phyloP scores from a whole-genome alignment of 257 asterid species.

The Scutellaria baicalensis region DNA sequence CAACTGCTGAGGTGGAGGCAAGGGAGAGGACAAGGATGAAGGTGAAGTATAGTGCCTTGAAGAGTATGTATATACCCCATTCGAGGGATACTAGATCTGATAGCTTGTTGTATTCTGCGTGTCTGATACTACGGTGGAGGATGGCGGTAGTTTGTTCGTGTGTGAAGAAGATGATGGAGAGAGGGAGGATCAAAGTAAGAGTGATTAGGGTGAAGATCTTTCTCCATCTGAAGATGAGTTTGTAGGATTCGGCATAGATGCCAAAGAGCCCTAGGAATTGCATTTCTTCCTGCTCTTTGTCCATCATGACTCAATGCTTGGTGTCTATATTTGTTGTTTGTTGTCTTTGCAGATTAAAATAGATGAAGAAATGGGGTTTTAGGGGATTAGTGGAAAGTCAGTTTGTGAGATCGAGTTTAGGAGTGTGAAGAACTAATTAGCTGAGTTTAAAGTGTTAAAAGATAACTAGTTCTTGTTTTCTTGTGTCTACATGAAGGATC shows the following conservation, averaged over 20 bases:
- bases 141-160: conserved; percentile 26
- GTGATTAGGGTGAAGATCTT: conserved; percentile 53
- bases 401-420: not conserved
- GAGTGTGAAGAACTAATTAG: not conserved
- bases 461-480: not conserved
- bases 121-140: conserved; percentile 17
- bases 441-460: not conserved
- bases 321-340: not conserved
- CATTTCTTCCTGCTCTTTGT: conserved; percentile 51
- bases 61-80: conserved; percentile 9
- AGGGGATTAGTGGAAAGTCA: not conserved
- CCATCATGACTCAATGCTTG: conserved; percentile 19
- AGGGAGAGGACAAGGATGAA: conserved; percentile 39
- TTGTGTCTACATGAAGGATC: not conserved
- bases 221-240: conserved; percentile 31
- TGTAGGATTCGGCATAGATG: conserved; percentile 38
- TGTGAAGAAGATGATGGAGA: conserved; percentile 43
- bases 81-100: conserved; percentile 4
- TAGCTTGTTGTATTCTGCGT: not conserved
- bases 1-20: conserved; percentile 50
- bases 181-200: conserved; percentile 41
- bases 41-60: conserved; percentile 31
- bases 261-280: conserved; percentile 46
- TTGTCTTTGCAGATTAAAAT: not conserved
- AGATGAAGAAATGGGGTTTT: not conserved